These are phyloP conservation scores for Paramecium sexaurelia DNA, from an alignment of 73 alveolate species.

Conservation along the genomic window DNA sequence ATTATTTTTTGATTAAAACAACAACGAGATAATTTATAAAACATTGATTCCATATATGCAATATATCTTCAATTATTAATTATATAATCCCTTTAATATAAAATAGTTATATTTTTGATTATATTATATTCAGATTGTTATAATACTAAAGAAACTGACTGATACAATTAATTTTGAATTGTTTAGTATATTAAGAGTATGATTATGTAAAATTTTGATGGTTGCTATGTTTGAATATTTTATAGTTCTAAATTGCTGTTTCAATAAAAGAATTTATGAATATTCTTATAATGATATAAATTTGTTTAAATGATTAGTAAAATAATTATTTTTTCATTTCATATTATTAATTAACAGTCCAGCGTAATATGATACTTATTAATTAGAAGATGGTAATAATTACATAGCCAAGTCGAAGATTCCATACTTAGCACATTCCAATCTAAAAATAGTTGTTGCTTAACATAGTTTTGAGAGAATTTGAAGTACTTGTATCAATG, in stretches of 20 bases:
- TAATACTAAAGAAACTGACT: no score
- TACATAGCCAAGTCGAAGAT: not conserved
- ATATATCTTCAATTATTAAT: no score
- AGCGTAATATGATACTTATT: not conserved
- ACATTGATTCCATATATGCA: no score
- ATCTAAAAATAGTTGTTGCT: constrained; percentile 7
- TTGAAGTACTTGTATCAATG: not conserved
- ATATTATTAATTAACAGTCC: constrained; percentile 21
- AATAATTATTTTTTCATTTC: not conserved
- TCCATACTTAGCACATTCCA: not conserved
- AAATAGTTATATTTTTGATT: no score
- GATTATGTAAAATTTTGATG: not conserved
- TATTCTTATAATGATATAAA: not conserved
- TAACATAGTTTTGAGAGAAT: not conserved
- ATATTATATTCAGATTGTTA: no score
- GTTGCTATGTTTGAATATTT: no score
- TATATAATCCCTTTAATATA: no score
- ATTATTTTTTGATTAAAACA: no score
- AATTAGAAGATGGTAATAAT: not conserved
- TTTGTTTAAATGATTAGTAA: not conserved
- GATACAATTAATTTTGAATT: no score
- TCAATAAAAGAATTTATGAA: not conserved
- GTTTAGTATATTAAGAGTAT: no score
- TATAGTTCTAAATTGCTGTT: not conserved
- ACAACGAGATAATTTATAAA: no score